Base-by-base conservation (phyloP, 495 filamentous ascomycete species). In the Rhizodiscina lignyota region DNA sequence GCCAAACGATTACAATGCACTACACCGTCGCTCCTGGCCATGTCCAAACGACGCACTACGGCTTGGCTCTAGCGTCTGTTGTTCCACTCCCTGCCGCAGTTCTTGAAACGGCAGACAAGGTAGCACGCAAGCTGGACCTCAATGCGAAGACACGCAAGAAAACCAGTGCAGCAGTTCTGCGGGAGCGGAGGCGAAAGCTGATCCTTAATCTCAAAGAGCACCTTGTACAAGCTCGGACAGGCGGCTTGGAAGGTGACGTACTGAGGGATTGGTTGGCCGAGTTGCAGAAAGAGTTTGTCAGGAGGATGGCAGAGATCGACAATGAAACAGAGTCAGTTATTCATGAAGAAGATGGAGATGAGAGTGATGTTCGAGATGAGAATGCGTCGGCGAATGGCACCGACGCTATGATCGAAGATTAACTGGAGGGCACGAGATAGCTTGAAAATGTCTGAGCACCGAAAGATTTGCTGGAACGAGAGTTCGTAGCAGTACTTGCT, bases 1-100 rank as follows among this genome's bases (percentile, higher is more conserved):
- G 41, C 39, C 52, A 54, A 38, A 54, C 39, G 38, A 81, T 94
- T 63, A 85, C 64, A 0, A 89, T 94, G 79, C 66, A 85, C 1
- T 94, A 96, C 54, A 81, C 72, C 32, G 67, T 94, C 36, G 58
- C 67, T 16, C 62, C 73, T 21, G 87, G 86, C 0, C 66, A 64
- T 3, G 71, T 83, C 4, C 55, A 73, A 38, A 73, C 79, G 39
- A 63, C 77, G 38, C 70, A 84, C 42, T 96, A 96, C 49, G 79
- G 78, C 16, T 61, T 96, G 4, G 63, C 74, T 4, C 67, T 94
- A 3, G 83, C 89, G 0, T 67, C 71, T 37, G 66, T 84, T 10
- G 70, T 89, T 18, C 70, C 77, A 20, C 68, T 97, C 2, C 82
- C 83, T 2, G 53, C 61, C 1, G 48, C 52, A 18, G 68, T 93